Evolutionary conservation across 495 filamentous ascomycete species (phyloP).

Genomic region (Astrocystis sublimbata): DNA sequence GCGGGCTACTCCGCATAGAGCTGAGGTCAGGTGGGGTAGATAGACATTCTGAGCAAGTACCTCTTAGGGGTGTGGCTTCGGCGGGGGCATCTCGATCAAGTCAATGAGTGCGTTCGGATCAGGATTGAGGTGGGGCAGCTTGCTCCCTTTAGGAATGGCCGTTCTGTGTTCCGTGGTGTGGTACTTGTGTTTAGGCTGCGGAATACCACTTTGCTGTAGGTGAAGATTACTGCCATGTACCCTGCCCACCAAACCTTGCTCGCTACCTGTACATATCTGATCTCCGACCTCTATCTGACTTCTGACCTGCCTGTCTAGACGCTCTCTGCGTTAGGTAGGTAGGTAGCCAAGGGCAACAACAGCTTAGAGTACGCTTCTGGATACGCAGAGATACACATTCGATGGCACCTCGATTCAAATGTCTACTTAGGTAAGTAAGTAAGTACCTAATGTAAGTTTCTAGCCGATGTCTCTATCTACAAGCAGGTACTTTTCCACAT

Average conservation of each 20-base stretch:
- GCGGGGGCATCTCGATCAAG: constrained; percentile 16
- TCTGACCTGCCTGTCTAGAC: not conserved
- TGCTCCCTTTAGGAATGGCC: constrained; percentile 16
- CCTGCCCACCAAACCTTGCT: too few species aligned
- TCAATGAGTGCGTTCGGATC: constrained; percentile 11
- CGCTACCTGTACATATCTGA: too few species aligned
- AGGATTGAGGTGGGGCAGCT: constrained; percentile 16
- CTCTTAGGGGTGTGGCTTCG: constrained; percentile 21
- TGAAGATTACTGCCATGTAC: not conserved
- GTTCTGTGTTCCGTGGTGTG: not conserved
- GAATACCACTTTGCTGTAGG: too few species aligned
- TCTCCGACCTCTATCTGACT: too few species aligned
- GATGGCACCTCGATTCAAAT: not conserved
- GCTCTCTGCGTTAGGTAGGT: not conserved
- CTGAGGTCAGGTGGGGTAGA: constrained; percentile 5
- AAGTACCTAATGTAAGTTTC: too few species aligned
- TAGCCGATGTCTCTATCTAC: too few species aligned
- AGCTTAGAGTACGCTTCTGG: too few species aligned
- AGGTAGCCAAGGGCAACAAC: not conserved
- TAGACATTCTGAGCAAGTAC: too few species aligned
- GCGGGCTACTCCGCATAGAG: constrained; percentile 12
- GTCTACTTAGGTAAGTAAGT: too few species aligned
- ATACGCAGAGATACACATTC: too few species aligned
- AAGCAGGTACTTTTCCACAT: too few species aligned
- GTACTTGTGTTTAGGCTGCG: not conserved